A percentile compares a stretch with the other conserved stretches of the same genome.
Conservation (phyloP, 495 filamentous ascomycete genomes). For the Podospora didyma region DNA sequence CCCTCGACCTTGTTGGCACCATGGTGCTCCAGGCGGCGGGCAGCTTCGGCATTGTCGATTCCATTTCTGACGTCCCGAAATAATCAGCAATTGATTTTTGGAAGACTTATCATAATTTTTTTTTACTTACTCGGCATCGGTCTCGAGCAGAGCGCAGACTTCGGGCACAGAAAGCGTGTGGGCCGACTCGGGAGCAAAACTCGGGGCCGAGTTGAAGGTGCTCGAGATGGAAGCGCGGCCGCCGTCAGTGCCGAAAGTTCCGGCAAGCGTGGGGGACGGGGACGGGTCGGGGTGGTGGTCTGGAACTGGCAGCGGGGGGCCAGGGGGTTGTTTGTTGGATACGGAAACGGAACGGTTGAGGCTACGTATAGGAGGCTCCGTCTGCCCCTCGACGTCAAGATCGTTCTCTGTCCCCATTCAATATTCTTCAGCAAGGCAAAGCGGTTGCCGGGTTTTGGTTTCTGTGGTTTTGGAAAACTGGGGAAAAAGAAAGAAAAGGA, state of each 20-base stretch:
- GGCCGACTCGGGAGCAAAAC: conserved; percentile 19
- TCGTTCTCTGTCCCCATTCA: conserved; percentile 49
- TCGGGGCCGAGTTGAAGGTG: conserved; percentile 6
- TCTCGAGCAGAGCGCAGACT: conserved; percentile 21
- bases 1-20: conserved; percentile 50
- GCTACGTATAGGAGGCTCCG: conserved; percentile 49
- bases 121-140: conserved; percentile 17
- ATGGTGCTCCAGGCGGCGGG: conserved; percentile 41
- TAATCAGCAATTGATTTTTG: neutral
- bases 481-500: neutral
- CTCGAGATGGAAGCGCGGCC: conserved; percentile 11
- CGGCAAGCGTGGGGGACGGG: conserved; percentile 23
- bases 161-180: conserved; percentile 25
- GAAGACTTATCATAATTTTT: neutral
- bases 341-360: conserved; percentile 32
- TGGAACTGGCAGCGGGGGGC: too few species aligned
- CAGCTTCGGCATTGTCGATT: conserved; percentile 36
- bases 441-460: neutral
- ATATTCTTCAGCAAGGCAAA: conserved; percentile 12
- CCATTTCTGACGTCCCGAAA: conserved; percentile 28
- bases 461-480: too few species aligned
- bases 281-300: conserved; percentile 16
- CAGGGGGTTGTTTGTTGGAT: too few species aligned
- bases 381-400: conserved; percentile 44
- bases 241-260: conserved; percentile 15